These are phyloP conservation scores for Suillus brevipes DNA, from an alignment of 768 basidiomycete genomes.

Conservation along the genomic window DNA sequence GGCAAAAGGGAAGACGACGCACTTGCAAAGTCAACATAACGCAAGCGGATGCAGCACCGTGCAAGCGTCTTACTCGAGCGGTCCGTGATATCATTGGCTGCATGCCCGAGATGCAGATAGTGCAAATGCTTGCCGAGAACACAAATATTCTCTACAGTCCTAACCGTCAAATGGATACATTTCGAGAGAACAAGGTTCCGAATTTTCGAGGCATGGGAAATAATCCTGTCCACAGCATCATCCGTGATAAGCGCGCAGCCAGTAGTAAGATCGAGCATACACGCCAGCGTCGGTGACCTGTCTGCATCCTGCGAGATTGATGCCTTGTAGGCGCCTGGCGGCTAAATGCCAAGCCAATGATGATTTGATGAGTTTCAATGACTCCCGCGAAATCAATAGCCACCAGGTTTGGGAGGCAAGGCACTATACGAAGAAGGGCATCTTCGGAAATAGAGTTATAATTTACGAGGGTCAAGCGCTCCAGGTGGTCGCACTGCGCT, in stretches of 20 bases:
- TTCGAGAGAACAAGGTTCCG: constrained; percentile 87
- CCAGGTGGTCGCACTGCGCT: constrained; percentile 73
- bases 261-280: constrained; percentile 71
- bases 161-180: constrained; percentile 77
- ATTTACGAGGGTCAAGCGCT: constrained; percentile 85
- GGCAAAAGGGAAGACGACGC: constrained; percentile 26
- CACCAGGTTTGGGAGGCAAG: constrained; percentile 72
- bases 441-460: constrained; percentile 68
- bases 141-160: constrained; percentile 80
- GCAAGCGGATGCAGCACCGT: constrained; percentile 80
- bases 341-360: constrained; percentile 68
- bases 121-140: constrained; percentile 89
- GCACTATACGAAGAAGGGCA: constrained; percentile 63
- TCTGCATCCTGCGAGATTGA: constrained; percentile 86
- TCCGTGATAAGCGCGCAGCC: constrained; percentile 82
- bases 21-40: constrained; percentile 98
- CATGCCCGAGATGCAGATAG: constrained; percentile 94
- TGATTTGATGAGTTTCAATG: constrained; percentile 61
- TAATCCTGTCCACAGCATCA: constrained; percentile 78
- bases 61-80: constrained; percentile 81
- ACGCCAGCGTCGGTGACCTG: constrained; percentile 78
- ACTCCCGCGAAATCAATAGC: constrained; percentile 86
- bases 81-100: constrained; percentile 79
- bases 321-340: constrained; percentile 81
- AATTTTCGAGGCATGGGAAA: constrained; percentile 78